Percentiles rank a stretch among this genome's conserved stretches.
Conservation (phyloP, 2,329 filamentous ascomycete species). For the Verticillium isaacii region DNA sequence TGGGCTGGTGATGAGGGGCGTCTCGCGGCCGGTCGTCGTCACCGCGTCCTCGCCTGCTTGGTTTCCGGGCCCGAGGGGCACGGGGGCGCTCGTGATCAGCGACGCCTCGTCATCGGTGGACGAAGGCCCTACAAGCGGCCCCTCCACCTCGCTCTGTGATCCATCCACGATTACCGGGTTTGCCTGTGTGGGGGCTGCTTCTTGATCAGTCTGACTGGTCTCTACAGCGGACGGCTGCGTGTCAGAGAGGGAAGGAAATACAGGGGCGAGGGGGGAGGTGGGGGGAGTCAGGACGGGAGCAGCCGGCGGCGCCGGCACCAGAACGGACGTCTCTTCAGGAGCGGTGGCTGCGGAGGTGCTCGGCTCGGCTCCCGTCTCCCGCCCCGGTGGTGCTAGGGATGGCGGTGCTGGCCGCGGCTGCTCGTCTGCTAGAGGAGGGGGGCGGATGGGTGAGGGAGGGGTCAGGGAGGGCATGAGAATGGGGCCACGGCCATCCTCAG, state of each 20-base stretch:
- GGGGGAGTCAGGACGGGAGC: neutral
- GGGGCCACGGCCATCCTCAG: neutral
- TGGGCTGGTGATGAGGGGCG: neutral
- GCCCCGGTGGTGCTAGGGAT: neutral
- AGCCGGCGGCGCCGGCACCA: neutral
- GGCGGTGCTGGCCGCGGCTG: conserved; percentile 1
- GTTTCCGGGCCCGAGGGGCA: conserved; percentile 3
- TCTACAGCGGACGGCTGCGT: conserved; percentile 16
- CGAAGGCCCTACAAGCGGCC: neutral
- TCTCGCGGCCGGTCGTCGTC: neutral
- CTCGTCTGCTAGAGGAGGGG: conserved; percentile 1
- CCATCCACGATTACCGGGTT: neutral
- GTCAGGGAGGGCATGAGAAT: neutral
- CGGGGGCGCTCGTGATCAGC: neutral
- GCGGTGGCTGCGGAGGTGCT: neutral
- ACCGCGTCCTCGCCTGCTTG: conserved; percentile 7
- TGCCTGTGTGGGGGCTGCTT: conserved; percentile 14
- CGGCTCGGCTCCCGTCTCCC: neutral
- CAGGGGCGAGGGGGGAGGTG: neutral
- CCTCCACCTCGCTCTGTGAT: neutral
- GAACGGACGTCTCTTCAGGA: neutral
- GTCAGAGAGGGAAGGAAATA: conserved; percentile 4
- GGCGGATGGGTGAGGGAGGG: conserved; percentile 5
- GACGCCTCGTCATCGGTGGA: neutral
- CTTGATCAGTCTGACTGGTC: conserved; percentile 31